These are phyloP conservation scores for barrel medic (Medicago truncatula) DNA, from an alignment of 306 rosid species.

Conservation along the genomic window MtrunA17r5.0-ANR NC_053047.1:9576501-9577000, in stretches of 20 bases:
- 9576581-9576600: slow-evolving; percentile 38
- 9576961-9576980: slow-evolving; percentile 16
- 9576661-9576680: no score
- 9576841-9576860: not conserved
- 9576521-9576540: slow-evolving; percentile 28
- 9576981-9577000: not conserved
- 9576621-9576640: no score
- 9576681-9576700: no score
- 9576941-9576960: not conserved
- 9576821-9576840: not conserved
- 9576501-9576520: slow-evolving; percentile 62
- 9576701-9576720: not conserved
- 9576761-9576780: not conserved
- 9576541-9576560: slow-evolving; percentile 41
- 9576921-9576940: not conserved
- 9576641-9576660: no score
- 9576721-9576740: not conserved
- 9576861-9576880: not conserved
- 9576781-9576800: not conserved
- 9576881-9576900: not conserved
- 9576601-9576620: slow-evolving; percentile 32
- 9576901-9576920: not conserved
- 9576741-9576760: not conserved
- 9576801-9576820: not conserved
- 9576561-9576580: slow-evolving; percentile 27